A percentile compares a stretch with the other conserved stretches of the same genome.
Evolutionary conservation across 83 land plant species (phyloP).

Genomic region (Larix sibirica): DNA sequence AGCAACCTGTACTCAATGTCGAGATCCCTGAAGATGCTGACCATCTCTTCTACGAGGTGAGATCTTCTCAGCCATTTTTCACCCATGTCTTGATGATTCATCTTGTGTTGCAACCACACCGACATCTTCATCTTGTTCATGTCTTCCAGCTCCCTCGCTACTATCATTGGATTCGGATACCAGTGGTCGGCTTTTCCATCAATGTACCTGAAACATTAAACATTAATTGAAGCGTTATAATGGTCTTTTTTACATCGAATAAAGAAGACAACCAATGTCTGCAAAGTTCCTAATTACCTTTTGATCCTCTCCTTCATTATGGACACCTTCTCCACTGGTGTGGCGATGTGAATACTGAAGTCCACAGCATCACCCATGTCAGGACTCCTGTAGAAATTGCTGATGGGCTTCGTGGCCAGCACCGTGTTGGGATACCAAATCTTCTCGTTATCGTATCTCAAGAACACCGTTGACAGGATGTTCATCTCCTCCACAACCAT

Average conservation of each 20-base stretch:
- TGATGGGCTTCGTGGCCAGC: slow-evolving; percentile 77
- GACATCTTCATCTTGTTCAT: slow-evolving; percentile 55
- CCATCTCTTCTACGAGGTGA: slow-evolving; percentile 57
- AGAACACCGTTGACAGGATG: slow-evolving; percentile 79
- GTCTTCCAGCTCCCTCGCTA: slow-evolving; percentile 59
- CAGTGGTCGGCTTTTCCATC: slow-evolving; percentile 63
- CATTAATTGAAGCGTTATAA: background rate
- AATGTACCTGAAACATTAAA: slow-evolving; percentile 49
- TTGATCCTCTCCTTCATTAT: slow-evolving; percentile 57
- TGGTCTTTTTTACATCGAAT: too few relatives aligned
- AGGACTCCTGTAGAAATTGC: slow-evolving; percentile 88
- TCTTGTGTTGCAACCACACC: slow-evolving; percentile 65
- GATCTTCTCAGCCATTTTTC: slow-evolving; percentile 58
- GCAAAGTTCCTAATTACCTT: slow-evolving; percentile 34
- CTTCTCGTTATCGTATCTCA: slow-evolving; percentile 77
- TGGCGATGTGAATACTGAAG: slow-evolving; percentile 58
- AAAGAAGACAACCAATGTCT: background rate
- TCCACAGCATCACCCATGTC: slow-evolving; percentile 78
- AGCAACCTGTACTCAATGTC: slow-evolving; percentile 68
- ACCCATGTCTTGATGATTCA: slow-evolving; percentile 72
- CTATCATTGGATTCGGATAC: slow-evolving; percentile 43
- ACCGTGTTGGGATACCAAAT: slow-evolving; percentile 86
- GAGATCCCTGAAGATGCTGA: slow-evolving; percentile 50
- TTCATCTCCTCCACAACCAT: slow-evolving; percentile 95
- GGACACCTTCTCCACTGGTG: slow-evolving; percentile 63